Evolutionary conservation across 2,329 filamentous ascomycete genomes (phyloP).

Genomic region (Xylariaceae sp.): DNA sequence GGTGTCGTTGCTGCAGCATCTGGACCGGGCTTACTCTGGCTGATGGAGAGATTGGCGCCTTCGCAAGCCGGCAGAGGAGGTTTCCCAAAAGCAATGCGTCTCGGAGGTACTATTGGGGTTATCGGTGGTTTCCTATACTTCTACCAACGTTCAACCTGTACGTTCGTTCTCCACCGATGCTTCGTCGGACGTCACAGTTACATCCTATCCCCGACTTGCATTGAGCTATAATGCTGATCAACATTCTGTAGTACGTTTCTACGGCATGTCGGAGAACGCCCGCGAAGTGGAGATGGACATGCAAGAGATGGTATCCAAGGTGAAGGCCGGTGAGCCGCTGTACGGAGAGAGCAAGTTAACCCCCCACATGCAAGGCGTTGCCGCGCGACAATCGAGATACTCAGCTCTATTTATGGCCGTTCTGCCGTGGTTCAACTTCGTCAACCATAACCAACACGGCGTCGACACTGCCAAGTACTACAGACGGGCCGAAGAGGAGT

Average conservation of each 20-base stretch:
- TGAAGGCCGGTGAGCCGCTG: constrained; percentile 87
- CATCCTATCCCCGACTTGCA: too few species aligned
- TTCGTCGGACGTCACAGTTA: constrained; percentile 6
- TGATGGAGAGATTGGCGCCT: constrained; percentile 83
- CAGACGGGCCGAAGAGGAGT: constrained; percentile 87
- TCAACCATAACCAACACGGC: constrained; percentile 94
- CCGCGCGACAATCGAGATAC: constrained; percentile 90
- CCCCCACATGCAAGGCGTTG: constrained; percentile 91
- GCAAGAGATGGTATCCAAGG: constrained; percentile 95
- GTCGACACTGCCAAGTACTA: constrained; percentile 99
- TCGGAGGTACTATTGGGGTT: constrained; percentile 72
- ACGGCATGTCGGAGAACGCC: constrained; percentile 89
- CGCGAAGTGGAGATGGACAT: constrained; percentile 96
- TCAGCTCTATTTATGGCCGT: constrained; percentile 81
- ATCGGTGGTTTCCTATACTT: constrained; percentile 81
- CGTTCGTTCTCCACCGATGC: constrained; percentile 51
- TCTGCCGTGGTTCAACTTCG: constrained; percentile 97
- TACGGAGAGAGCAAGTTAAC: constrained; percentile 81
- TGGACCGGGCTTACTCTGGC: constrained; percentile 72
- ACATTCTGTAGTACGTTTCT: constrained; percentile 76
- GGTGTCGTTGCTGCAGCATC: constrained; percentile 70
- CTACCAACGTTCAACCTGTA: constrained; percentile 84
- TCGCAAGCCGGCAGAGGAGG: constrained; percentile 82
- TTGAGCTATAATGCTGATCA: constrained; percentile 1
- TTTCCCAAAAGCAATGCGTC: constrained; percentile 80